A percentile compares a stretch with the other conserved stretches of the same genome.
Conservation (phyloP, 306 rosid genomes). For the Cajanus cajan region DNA sequence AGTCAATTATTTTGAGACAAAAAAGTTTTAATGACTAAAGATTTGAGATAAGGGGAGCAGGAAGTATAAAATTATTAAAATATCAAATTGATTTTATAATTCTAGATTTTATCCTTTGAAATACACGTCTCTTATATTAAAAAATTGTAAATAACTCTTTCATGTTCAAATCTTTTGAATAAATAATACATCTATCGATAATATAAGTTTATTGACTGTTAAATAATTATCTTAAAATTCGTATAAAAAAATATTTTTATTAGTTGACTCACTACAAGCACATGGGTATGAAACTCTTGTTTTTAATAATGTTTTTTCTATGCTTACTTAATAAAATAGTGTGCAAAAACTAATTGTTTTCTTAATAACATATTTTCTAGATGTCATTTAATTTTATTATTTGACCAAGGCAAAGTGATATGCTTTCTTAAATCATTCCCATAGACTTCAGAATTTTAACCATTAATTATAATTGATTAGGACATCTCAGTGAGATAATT, state of each 20-base stretch:
- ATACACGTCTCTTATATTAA: not conserved
- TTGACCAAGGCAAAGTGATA: not conserved
- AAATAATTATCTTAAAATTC: no score
- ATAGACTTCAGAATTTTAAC: not conserved
- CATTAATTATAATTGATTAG: conserved; percentile 11
- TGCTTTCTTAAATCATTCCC: conserved; percentile 12
- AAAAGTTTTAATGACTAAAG: not conserved
- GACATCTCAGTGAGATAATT: not conserved
- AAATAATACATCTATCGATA: not conserved
- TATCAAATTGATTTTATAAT: not conserved
- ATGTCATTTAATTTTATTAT: not conserved
- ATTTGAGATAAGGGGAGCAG: not conserved
- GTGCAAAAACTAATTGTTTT: not conserved
- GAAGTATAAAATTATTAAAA: not conserved
- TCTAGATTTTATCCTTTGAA: not conserved
- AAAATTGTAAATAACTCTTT: not conserved
- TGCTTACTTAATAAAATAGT: not conserved
- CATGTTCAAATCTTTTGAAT: not conserved
- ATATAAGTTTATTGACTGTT: not conserved
- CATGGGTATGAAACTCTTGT: not conserved
- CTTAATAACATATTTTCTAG: not conserved
- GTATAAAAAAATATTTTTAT: no score
- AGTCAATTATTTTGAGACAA: no score
- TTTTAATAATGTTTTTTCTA: not conserved
- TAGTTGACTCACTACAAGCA: no score